These are phyloP conservation scores for Lithocarpus polystachyus DNA, from an alignment of 306 rosid species.

Conservation along the genomic window DNA sequence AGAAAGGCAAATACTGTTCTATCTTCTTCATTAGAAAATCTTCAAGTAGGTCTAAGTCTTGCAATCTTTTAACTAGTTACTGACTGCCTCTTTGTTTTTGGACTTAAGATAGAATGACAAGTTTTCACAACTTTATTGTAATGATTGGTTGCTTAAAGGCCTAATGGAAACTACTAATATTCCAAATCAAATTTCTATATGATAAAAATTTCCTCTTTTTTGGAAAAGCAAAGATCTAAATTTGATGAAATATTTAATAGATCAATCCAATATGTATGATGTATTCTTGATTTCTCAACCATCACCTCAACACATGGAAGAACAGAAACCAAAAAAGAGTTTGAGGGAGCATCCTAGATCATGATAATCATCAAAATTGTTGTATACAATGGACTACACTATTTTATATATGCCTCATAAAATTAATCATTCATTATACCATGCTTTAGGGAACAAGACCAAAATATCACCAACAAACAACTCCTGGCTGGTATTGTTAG, in stretches of 20 bases:
- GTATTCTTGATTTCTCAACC: neutral
- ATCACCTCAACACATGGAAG: neutral
- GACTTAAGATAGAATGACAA: neutral
- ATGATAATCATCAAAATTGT: neutral
- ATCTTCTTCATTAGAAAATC: neutral
- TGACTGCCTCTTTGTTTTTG: neutral
- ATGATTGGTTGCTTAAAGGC: neutral
- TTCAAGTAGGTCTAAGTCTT: neutral
- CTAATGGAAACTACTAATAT: neutral
- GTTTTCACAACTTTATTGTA: neutral
- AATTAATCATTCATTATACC: neutral
- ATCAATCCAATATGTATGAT: neutral
- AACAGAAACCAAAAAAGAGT: neutral
- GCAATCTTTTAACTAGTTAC: constrained; percentile 11
- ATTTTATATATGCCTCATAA: neutral
- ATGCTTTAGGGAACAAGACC: neutral
- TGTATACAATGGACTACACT: neutral
- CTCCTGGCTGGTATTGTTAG: neutral
- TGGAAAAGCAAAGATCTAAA: neutral
- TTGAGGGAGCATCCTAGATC: neutral
- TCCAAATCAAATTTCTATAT: neutral
- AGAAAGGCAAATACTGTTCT: neutral
- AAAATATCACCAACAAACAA: constrained; percentile 1
- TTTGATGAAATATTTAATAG: neutral
- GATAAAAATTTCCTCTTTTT: neutral